These are phyloP conservation scores for Xerocomellus intermedius DNA, from an alignment of 768 basidiomycete genomes.

Conservation along the genomic window DNA sequence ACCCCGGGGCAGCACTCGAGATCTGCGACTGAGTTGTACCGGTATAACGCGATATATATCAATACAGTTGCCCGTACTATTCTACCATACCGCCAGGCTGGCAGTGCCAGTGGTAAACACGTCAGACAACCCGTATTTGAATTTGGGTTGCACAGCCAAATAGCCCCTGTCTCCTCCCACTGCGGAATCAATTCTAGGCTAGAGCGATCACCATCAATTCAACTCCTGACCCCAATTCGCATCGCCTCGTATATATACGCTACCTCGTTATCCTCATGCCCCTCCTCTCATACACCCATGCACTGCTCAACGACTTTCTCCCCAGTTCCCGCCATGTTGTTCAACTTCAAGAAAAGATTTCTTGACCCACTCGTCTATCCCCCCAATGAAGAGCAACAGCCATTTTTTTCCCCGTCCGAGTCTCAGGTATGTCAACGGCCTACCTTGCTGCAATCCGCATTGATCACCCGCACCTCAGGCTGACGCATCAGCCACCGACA, in stretches of 20 bases:
- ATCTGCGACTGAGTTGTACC: too few species aligned
- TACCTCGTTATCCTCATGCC: not conserved
- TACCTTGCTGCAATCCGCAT: not conserved
- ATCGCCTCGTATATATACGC: not conserved
- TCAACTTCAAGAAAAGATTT: conserved; percentile 11
- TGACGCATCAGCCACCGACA: not conserved
- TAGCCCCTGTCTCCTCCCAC: not conserved
- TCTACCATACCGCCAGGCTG: too few species aligned
- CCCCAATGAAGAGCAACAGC: not conserved
- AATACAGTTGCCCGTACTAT: too few species aligned
- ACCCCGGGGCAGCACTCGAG: too few species aligned
- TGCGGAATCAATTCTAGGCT: not conserved
- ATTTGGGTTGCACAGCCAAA: not conserved
- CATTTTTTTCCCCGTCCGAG: not conserved
- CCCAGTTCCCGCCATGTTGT: conserved; percentile 4
- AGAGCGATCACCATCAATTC: conserved; percentile 6
- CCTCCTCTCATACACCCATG: not conserved
- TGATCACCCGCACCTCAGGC: not conserved
- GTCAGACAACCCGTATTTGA: too few species aligned
- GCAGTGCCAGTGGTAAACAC: too few species aligned
- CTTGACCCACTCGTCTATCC: not conserved
- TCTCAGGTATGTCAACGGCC: not conserved
- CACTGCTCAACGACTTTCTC: not conserved
- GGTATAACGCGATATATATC: too few species aligned
- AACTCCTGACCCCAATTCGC: conserved; percentile 3